Base-by-base conservation (phyloP, 1,139 yeast species). In the Wickerhamomyces sp. region DNA sequence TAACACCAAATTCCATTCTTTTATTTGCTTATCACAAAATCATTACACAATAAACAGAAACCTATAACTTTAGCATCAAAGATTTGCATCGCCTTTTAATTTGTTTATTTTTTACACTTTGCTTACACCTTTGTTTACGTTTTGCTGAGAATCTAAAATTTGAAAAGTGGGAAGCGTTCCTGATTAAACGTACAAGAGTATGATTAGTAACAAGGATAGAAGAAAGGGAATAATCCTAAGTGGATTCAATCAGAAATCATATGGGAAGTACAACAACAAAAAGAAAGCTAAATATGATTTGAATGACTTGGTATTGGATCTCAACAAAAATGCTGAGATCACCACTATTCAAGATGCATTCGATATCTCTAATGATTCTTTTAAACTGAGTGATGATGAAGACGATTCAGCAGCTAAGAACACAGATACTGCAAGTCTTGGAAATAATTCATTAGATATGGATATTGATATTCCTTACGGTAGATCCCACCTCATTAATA, bases 211-310 rank as follows among this genome's bases (percentile, higher is more conserved):
- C 41, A 42, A 50, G 27, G 56, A 50, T 27, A 47, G 54, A 43
- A 49, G 56, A 31, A 49, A 52, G 28, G 56, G 56, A 3, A 30
- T 52, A n/a, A 45, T 52, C 24, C 33, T 50, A 3, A 38, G 54
- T 20, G 39, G 30, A 30, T 28, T 32, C n/a, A 42, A 42, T 5
- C 47, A 44, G 28, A 42, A 40, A 28, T 44, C 57, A 1, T 53
- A 53, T 35, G 57, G 57, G 3, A 50, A 43, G 20, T 42, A 31
- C 40, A 52, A 44, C 41, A 51, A 45, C 34, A 51, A 48, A 16
- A 36, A 40, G 31, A 52, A 43, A 17, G 51, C 50, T 3, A 46
- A 40, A 16, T 52, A 54, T 30, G 50, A 43, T 29, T 28, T 52
- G 36, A 47, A 34, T 32, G 54, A 53, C 33, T 31, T 53, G 15